phyloP scores from a whole-genome alignment of 139 green algal genomes.

The Pleodorina starrii region DNA sequence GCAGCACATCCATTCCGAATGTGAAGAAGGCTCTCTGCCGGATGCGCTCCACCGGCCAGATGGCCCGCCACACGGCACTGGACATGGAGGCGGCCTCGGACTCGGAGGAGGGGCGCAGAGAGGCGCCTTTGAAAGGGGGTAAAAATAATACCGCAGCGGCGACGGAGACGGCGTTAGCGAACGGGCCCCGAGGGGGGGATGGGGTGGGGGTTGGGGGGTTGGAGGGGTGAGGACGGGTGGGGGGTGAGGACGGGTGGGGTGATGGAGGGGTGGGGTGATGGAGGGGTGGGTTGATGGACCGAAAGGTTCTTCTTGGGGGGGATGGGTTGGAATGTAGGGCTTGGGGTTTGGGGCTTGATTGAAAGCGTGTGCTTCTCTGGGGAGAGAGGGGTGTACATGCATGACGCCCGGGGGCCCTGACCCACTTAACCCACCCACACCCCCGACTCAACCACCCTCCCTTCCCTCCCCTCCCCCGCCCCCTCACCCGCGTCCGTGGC shows the following conservation, averaged over 20 bases:
- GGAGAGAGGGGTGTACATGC: too few species aligned
- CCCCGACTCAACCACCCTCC: neutral
- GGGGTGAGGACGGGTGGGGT: neutral
- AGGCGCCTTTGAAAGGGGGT: slow-evolving; percentile 31
- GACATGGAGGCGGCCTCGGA: slow-evolving; percentile 70
- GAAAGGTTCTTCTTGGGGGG: too few species aligned
- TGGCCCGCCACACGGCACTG: slow-evolving; percentile 82
- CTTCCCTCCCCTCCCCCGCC: neutral
- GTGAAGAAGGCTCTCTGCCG: slow-evolving; percentile 95
- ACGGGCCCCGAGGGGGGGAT: too few species aligned
- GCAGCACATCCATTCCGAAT: slow-evolving; percentile 97
- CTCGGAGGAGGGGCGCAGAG: slow-evolving; percentile 61
- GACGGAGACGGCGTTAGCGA: too few species aligned
- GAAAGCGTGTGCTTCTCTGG: too few species aligned
- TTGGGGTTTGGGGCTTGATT: too few species aligned
- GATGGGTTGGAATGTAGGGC: too few species aligned
- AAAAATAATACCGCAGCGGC: too few species aligned
- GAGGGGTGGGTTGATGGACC: neutral
- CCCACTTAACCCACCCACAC: neutral
- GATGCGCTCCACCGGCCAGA: slow-evolving; percentile 93
- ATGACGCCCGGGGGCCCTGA: too few species aligned
- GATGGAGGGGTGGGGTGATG: neutral
- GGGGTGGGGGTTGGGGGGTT: neutral
- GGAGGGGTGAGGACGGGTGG: too few species aligned
- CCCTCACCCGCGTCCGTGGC: slow-evolving; percentile 56